A percentile compares a stretch with the other conserved stretches of the same genome.
phyloP scores from a whole-genome alignment of 2,329 filamentous ascomycete genomes.

The Exophiala lecanii-corni region DNA sequence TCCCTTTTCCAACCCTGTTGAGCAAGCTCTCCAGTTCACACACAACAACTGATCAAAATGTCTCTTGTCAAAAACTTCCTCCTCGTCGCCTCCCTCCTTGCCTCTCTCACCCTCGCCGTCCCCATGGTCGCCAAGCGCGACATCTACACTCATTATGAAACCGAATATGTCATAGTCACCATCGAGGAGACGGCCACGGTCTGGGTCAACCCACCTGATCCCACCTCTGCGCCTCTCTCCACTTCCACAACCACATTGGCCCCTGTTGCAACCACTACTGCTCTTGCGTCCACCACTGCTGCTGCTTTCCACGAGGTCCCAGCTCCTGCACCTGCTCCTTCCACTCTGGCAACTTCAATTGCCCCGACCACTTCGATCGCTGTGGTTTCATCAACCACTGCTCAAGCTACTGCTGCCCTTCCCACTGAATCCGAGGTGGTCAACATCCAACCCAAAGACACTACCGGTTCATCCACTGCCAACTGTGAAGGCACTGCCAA shows the following conservation, averaged over 20 bases:
- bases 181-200: slow-evolving; percentile 25
- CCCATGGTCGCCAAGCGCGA: slow-evolving; percentile 15
- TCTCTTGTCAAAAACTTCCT: slow-evolving; percentile 24
- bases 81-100: slow-evolving; percentile 23
- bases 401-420: slow-evolving; percentile 1
- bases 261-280: slow-evolving; percentile 10
- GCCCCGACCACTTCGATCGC: too few relatives aligned
- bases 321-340: slow-evolving; percentile 13
- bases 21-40: slow-evolving; percentile 22
- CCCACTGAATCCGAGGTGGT: slow-evolving; percentile 5
- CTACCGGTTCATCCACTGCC: slow-evolving; percentile 18
- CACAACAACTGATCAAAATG: slow-evolving; percentile 19
- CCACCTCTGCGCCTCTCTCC: slow-evolving; percentile 10
- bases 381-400: slow-evolving; percentile 1
- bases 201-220: slow-evolving; percentile 20
- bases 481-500: slow-evolving; percentile 31
- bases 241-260: slow-evolving; percentile 10
- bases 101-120: slow-evolving; percentile 18
- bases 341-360: slow-evolving; percentile 28
- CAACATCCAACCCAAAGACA: slow-evolving; percentile 7
- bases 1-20: too few relatives aligned
- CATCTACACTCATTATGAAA: slow-evolving; percentile 19
- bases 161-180: slow-evolving; percentile 23
- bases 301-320: slow-evolving; percentile 4
- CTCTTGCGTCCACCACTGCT: slow-evolving; percentile 10